A percentile compares a stretch with the other conserved stretches of the same genome.
Conservation (phyloP, 2,329 filamentous ascomycete species). For the Ophiosphaerella narmari region DNA sequence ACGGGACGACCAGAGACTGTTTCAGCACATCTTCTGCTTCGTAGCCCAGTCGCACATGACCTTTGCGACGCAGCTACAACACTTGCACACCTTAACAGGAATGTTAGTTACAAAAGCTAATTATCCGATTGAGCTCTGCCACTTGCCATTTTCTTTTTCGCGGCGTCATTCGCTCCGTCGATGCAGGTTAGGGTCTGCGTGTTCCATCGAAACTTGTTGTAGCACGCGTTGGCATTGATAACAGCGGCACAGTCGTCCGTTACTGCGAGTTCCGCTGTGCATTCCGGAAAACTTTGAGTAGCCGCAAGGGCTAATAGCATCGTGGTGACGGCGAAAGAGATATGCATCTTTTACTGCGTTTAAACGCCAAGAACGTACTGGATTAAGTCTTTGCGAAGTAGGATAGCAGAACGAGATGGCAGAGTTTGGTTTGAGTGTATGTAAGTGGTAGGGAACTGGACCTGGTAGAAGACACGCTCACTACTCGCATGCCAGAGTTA, state of each 20-base stretch:
- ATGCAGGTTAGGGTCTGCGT: constrained; percentile 31
- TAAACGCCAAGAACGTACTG: too few species aligned
- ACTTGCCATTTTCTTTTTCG: constrained; percentile 29
- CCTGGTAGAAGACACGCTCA: too few species aligned
- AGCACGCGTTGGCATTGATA: constrained; percentile 40
- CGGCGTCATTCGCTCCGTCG: constrained; percentile 26
- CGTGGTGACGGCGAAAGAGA: constrained; percentile 11
- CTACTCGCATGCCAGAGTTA: too few species aligned
- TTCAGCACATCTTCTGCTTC: constrained; percentile 24
- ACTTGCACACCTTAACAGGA: constrained; percentile 31
- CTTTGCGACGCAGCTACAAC: constrained; percentile 36
- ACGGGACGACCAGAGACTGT: too few species aligned
- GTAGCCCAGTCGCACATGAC: constrained; percentile 37
- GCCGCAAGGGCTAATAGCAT: constrained; percentile 13
- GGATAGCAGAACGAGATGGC: too few species aligned
- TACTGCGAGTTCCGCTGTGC: constrained; percentile 27
- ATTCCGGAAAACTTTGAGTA: constrained; percentile 25
- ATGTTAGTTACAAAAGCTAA: background rate
- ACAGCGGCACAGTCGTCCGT: constrained; percentile 37
- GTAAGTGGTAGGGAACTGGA: too few species aligned
- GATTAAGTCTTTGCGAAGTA: too few species aligned
- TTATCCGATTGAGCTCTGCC: background rate
- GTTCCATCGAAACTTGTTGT: constrained; percentile 35
- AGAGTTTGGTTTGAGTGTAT: too few species aligned
- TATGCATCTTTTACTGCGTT: constrained; percentile 14